These are phyloP conservation scores for Malassezia yamatoensis DNA, from an alignment of 1,284 basidiomycete species.

Conservation along the genomic window DNA sequence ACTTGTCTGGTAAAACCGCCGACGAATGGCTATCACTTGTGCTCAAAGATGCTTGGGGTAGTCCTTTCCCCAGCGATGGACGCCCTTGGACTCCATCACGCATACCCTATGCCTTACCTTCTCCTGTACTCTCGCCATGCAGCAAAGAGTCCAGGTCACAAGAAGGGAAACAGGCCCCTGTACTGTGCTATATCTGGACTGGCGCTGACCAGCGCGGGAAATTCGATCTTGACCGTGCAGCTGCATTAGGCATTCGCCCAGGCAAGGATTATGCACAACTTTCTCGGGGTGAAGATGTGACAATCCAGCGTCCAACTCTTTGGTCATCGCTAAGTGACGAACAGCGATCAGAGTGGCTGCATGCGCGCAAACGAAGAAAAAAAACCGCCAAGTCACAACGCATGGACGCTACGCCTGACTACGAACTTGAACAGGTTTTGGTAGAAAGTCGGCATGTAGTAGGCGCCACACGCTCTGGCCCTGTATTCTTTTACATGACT, in stretches of 20 bases:
- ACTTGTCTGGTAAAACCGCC: conserved; percentile 3
- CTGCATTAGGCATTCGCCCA: conserved; percentile 58
- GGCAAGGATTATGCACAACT: conserved; percentile 53
- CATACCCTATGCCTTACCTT: conserved; percentile 1
- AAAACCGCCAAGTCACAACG: neutral
- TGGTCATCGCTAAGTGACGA: conserved; percentile 24
- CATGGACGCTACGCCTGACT: conserved; percentile 42
- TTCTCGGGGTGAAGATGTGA: conserved; percentile 50
- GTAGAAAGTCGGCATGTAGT: conserved; percentile 27
- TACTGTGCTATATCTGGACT: conserved; percentile 59
- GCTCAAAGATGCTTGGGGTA: conserved; percentile 5
- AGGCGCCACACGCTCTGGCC: conserved; percentile 60
- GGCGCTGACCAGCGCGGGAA: conserved; percentile 74
- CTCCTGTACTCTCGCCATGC: neutral
- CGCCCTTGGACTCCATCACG: conserved; percentile 1
- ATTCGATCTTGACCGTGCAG: conserved; percentile 64
- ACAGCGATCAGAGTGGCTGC: conserved; percentile 24
- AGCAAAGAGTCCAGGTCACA: conserved; percentile 10
- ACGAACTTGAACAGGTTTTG: conserved; percentile 18
- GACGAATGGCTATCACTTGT: conserved; percentile 1
- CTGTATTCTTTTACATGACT: conserved; percentile 54
- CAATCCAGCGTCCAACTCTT: conserved; percentile 44
- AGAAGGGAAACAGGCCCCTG: conserved; percentile 20
- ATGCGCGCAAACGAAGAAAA: conserved; percentile 25
- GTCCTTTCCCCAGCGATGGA: conserved; percentile 8